Evolutionary conservation across 805 yeast genomes (phyloP), one percentile per base, ranked within the genome.

Genomic region (Sugiyamaella marilandica): DNA sequence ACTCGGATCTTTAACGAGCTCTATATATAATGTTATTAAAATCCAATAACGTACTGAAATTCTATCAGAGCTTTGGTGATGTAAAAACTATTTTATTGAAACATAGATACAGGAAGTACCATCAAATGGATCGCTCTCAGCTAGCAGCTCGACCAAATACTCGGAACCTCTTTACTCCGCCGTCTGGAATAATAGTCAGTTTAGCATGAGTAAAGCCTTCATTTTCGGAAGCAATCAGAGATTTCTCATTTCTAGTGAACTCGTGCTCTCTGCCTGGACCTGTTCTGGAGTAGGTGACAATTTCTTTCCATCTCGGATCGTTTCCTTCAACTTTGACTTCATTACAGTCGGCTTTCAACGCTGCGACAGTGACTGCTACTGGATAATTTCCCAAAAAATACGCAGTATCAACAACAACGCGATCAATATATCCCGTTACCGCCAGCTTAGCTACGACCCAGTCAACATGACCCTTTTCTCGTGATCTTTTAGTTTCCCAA

Each of bases 361-460:
- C 97, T 64, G 87, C 83, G n/a, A 91, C 72, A 46, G 79, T 73
- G 58, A 91, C 69, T 59, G 74, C 77, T 69, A 90, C 95, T 0
- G 99, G 99, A 77, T 83, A 92, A 72, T 92, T 92, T 19, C 99
- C 99, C 67, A 95, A 78, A 75, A 82, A 92, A 69, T 88, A 92
- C 2, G 96, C 96, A 9, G 99, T 92, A 68, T 92, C 98, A 36
- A 92, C 80, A 5, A 86, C 77, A 36, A 91, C 70, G 53, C 78
- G 74, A 24, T 76, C 71, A 50, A 89, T 74, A 41, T 61, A 57
- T 13, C 74, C 74, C 2, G 88, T 75, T 33, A 84, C 81, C 16
- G 97, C 97, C 50, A 92, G 77, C 61, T 84, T 81, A 54, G 92
- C 79, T 49, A 88, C 79, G 1, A 82, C 96, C 97, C 97, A 92